Conservation (phyloP, 345 rosid genomes). For the Conringia planisiliqua region DNA sequence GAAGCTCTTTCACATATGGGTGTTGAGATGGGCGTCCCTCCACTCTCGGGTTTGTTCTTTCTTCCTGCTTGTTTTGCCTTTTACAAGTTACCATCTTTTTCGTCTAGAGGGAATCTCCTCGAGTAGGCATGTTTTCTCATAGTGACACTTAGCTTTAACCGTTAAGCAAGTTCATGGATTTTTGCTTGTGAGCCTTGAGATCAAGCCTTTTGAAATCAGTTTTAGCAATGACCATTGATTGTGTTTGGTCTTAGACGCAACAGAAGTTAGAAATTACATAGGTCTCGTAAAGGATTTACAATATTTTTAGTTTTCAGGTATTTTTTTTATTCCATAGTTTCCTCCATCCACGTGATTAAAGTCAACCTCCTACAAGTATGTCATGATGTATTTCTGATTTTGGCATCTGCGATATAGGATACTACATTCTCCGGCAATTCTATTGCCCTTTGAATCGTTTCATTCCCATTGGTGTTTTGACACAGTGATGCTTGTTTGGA, state of each 20-base stretch:
- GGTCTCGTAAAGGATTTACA: background rate
- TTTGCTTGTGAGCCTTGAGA: background rate
- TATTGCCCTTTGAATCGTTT: background rate
- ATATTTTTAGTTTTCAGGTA: background rate
- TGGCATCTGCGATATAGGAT: background rate
- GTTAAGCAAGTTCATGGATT: background rate
- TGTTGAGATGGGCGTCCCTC: constrained; percentile 84
- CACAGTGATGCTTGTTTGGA: constrained; percentile 5
- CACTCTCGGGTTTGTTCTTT: constrained; percentile 56
- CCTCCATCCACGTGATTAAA: background rate
- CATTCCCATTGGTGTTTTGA: background rate
- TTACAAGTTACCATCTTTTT: background rate
- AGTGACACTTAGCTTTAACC: background rate
- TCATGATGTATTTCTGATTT: background rate
- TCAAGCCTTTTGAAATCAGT: background rate
- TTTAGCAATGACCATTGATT: background rate
- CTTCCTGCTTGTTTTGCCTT: constrained; percentile 4
- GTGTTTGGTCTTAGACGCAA: background rate
- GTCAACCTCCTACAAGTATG: background rate
- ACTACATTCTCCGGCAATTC: background rate
- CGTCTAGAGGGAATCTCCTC: background rate
- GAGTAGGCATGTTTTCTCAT: background rate
- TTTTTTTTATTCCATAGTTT: background rate
- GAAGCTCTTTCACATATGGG: constrained; percentile 76
- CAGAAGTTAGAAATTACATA: background rate